phyloP scores from a whole-genome alignment of 805 yeast species.

The Ogataea wickerhamii region DNA sequence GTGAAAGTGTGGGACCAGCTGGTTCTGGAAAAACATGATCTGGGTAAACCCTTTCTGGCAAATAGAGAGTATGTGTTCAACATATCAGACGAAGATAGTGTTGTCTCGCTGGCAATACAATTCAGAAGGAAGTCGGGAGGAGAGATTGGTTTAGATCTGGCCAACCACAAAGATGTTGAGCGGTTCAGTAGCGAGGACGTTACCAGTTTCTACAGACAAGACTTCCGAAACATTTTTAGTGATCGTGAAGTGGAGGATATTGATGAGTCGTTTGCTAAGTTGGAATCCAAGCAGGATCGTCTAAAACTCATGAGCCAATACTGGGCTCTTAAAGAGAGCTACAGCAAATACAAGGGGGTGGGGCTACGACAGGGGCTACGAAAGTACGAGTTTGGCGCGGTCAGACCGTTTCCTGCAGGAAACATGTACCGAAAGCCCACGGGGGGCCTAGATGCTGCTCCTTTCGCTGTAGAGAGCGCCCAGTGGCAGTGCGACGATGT shows the following conservation, averaged over 20 bases:
- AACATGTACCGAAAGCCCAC: not conserved
- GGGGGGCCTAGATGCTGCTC: not conserved
- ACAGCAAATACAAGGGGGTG: slow-evolving; percentile 60
- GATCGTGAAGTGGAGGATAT: slow-evolving; percentile 29
- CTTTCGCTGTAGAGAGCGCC: not conserved
- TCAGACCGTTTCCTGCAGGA: slow-evolving; percentile 4
- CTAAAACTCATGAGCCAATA: slow-evolving; percentile 44
- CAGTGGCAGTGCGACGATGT: slow-evolving; percentile 2
- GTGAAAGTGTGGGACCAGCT: slow-evolving; percentile 17
- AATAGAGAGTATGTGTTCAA: slow-evolving; percentile 43
- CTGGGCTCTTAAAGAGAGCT: slow-evolving; percentile 83
- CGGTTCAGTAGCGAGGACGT: slow-evolving; percentile 23
- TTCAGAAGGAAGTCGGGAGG: slow-evolving; percentile 11
- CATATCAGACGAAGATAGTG: slow-evolving; percentile 54
- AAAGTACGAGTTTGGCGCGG: slow-evolving; percentile 21
- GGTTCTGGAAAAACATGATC: slow-evolving; percentile 32
- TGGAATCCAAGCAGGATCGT: slow-evolving; percentile 7
- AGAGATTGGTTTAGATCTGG: slow-evolving; percentile 48
- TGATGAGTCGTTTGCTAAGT: slow-evolving; percentile 5
- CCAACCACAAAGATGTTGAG: slow-evolving; percentile 33
- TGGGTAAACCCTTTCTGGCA: slow-evolving; percentile 55
- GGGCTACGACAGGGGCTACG: slow-evolving; percentile 42
- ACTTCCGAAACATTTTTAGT: slow-evolving; percentile 30
- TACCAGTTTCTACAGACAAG: slow-evolving; percentile 22
- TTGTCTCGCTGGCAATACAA: slow-evolving; percentile 44